Evolutionary conservation across 371 early-diverging fungal species (phyloP).

Genomic region (Capniomyces stellatus): DNA sequence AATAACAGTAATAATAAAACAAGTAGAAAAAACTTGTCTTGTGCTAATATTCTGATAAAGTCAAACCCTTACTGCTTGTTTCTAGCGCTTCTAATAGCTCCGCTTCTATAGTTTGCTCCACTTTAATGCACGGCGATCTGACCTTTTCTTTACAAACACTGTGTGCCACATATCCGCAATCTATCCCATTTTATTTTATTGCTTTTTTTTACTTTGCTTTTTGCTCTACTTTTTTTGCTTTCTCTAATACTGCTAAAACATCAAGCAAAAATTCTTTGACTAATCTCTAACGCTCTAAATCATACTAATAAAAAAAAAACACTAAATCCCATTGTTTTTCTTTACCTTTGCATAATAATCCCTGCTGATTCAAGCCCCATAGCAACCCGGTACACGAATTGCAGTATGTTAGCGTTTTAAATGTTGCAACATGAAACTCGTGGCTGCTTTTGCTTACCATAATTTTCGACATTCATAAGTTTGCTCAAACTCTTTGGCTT

Average conservation of each 20-base stretch:
- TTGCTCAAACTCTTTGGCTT: no score
- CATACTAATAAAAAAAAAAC: background rate
- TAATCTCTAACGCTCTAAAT: background rate
- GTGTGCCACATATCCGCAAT: background rate
- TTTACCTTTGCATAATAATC: background rate
- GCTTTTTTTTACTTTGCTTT: background rate
- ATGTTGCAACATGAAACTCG: background rate
- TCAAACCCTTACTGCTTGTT: background rate
- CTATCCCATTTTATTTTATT: background rate
- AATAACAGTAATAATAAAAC: background rate
- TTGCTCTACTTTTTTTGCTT: background rate
- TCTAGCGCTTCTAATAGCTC: background rate
- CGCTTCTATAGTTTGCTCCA: background rate
- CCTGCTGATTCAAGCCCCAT: background rate
- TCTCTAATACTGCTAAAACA: background rate
- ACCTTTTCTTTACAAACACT: background rate
- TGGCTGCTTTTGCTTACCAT: background rate
- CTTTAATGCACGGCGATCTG: background rate
- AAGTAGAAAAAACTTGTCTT: background rate
- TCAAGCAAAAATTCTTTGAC: background rate
- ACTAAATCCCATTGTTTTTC: background rate
- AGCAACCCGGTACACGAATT: background rate
- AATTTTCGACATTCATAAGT: background rate
- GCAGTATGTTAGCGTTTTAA: background rate
- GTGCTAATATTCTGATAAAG: no score